A percentile compares a stretch with the other conserved stretches of the same genome.
Evolutionary conservation across 192 early-diverging fungal genomes (phyloP).

Genomic region (Linnemannia hyalina): DNA sequence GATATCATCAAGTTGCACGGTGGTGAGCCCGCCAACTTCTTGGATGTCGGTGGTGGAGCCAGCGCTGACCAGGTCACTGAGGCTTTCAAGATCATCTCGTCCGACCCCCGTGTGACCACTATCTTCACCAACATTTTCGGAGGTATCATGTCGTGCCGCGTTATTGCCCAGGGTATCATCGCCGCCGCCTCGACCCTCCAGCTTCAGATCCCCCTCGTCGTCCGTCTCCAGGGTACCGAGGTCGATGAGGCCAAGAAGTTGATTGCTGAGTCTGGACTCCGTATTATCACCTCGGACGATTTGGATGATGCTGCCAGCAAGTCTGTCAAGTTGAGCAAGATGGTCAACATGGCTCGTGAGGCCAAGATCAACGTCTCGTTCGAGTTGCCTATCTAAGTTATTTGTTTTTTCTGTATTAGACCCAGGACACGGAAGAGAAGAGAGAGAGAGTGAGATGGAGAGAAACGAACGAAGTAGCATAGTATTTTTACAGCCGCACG

Average conservation of each 20-base stretch:
- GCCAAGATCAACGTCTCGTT: slow-evolving; percentile 83
- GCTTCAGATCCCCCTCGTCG: slow-evolving; percentile 94
- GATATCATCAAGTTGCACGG: slow-evolving; percentile 99
- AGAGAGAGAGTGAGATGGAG: background rate
- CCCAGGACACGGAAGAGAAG: background rate
- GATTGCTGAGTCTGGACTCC: slow-evolving; percentile 91
- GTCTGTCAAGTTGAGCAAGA: slow-evolving; percentile 86
- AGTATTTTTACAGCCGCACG: too few relatives aligned
- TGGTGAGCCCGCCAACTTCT: slow-evolving; percentile 98
- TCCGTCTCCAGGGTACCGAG: slow-evolving; percentile 94
- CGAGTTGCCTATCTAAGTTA: slow-evolving; percentile 62
- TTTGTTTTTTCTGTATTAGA: slow-evolving; percentile 1
- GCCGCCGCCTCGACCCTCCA: slow-evolving; percentile 92
- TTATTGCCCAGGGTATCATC: slow-evolving; percentile 99
- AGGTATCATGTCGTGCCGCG: slow-evolving; percentile 99
- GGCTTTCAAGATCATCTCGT: slow-evolving; percentile 99
- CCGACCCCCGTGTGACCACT: slow-evolving; percentile 95
- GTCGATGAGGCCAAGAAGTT: slow-evolving; percentile 93
- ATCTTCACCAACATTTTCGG: slow-evolving; percentile 99
- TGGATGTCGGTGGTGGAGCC: slow-evolving; percentile 98
- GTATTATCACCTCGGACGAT: slow-evolving; percentile 95
- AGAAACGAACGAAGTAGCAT: slow-evolving; percentile 2
- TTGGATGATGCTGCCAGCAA: slow-evolving; percentile 95
- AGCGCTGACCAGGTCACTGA: slow-evolving; percentile 95
- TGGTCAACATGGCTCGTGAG: slow-evolving; percentile 82